Evolutionary conservation across 805 yeast genomes (phyloP), one percentile per base, ranked within the genome.

Genomic region (Metschnikowia amazonensis): DNA sequence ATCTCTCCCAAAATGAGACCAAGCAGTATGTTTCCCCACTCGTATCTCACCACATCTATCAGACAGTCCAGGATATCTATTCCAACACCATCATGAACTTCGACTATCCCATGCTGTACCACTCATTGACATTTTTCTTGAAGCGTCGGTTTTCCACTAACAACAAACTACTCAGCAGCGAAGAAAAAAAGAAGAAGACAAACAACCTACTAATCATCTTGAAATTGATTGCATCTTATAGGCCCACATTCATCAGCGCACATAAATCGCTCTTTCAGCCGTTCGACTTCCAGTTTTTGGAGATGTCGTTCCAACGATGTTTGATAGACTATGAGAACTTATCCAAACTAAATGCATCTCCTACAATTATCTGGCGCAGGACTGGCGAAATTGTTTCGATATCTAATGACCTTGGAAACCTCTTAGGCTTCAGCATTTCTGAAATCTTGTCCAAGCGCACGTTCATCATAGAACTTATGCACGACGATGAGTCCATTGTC

Each of bases 331-430:
- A 71, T 66, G 67, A 70, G 61, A 66, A 68, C 48, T 64, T 74
- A 11, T 59, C 66, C 37, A 67, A 70, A 18, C 57, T 81, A 46
- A 81, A 84, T 16, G 84, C 89, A 9, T 79, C 87, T 1, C 95
- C 95, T 1, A 83, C 92, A 2, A 81, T 86, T 14, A 82, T 86
- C 51, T 87, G 95, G 95, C 72, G 95, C 56, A 69, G 95, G 33
- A 84, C 95, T 0, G 95, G 95, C 8, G 95, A 87, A 60, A 81
- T 88, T 34, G 89, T 86, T 9, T 86, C 86, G 7, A 79, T 85
- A 8, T 84, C 89, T 4, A 81, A 82, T 51, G 94, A 86, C 56
- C 79, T 87, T 57, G 77, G 85, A 25, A 77, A 82, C 3, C 66
- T 87, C 50, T 77, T 90, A 5, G 86, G 88, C 1, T 80, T 82